Percentiles rank a stretch among this genome's conserved stretches.
These are phyloP conservation scores for Exophiala mesophila DNA, from an alignment of 2,329 filamentous ascomycete genomes.

Conservation along the genomic window DNA sequence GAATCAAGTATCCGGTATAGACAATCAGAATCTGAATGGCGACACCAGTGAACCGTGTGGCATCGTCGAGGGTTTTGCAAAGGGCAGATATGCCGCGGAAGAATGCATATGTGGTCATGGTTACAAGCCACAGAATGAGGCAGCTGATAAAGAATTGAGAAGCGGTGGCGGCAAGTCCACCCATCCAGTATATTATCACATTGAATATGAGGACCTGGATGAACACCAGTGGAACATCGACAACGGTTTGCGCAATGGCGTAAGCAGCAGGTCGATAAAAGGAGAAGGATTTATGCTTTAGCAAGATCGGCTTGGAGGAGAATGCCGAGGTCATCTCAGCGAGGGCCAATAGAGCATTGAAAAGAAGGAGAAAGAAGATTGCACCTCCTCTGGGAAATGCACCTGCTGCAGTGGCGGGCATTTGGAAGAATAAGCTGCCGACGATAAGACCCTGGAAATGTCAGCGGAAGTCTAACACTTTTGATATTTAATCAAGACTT, in stretches of 20 bases:
- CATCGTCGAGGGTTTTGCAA: conserved; percentile 47
- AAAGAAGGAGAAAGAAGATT: conserved; percentile 59
- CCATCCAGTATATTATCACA: conserved; percentile 60
- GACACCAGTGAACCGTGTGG: conserved; percentile 47
- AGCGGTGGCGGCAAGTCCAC: conserved; percentile 50
- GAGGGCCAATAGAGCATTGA: conserved; percentile 58
- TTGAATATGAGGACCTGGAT: conserved; percentile 57
- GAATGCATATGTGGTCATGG: conserved; percentile 53
- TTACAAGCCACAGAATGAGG: conserved; percentile 50
- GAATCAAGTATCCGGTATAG: conserved; percentile 62
- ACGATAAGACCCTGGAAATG: conserved; percentile 38
- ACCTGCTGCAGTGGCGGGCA: conserved; percentile 49
- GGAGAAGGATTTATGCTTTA: conserved; percentile 66
- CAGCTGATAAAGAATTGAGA: conserved; percentile 60
- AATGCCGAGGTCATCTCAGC: conserved; percentile 60
- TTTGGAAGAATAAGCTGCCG: conserved; percentile 50
- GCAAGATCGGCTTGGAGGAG: conserved; percentile 57
- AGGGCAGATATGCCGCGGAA: conserved; percentile 48
- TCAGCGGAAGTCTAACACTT: not conserved
- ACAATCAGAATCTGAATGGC: conserved; percentile 51
- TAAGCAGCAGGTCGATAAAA: conserved; percentile 62
- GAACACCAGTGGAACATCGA: conserved; percentile 54
- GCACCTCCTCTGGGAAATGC: conserved; percentile 58
- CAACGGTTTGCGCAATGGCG: conserved; percentile 53
- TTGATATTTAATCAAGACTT: not conserved